These are phyloP conservation scores for Blastobotrys elegans DNA, from an alignment of 1,139 yeast genomes.

Conservation along the genomic window DNA sequence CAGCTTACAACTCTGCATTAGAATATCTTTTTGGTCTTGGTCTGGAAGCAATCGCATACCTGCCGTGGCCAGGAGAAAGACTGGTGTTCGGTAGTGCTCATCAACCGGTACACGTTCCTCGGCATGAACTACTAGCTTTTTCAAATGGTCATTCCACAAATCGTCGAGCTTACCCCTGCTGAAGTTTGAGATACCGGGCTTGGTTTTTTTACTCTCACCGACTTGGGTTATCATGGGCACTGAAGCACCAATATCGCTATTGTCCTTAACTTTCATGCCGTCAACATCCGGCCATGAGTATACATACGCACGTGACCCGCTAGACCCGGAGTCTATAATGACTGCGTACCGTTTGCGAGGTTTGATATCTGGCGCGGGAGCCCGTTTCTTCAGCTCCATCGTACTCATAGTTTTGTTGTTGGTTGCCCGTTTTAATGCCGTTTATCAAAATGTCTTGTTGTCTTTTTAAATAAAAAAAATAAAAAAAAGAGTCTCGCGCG, in stretches of 20 bases:
- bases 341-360: conserved; percentile 46
- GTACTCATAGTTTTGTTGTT: too few species aligned
- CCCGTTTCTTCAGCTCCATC: conserved; percentile 3
- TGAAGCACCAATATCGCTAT: background rate
- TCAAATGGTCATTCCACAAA: conserved; percentile 57
- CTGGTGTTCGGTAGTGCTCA: conserved; percentile 64
- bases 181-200: conserved; percentile 65
- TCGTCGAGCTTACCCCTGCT: conserved; percentile 37
- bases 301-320: conserved; percentile 71
- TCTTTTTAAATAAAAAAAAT: too few species aligned
- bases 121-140: conserved; percentile 51
- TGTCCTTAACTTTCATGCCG: background rate
- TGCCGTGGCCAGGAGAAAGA: conserved; percentile 77
- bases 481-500: too few species aligned
- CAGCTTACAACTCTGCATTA: conserved; percentile 50
- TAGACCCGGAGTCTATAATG: conserved; percentile 78
- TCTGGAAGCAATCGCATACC: conserved; percentile 70
- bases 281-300: conserved; percentile 61
- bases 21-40: conserved; percentile 48
- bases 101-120: conserved; percentile 57
- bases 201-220: conserved; percentile 54
- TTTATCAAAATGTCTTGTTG: too few species aligned
- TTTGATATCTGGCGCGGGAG: background rate
- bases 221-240: conserved; percentile 27
- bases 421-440: too few species aligned